phyloP scores from a whole-genome alignment of 176 grass and related monocot genomes.

The Oryza meridionalis region DNA sequence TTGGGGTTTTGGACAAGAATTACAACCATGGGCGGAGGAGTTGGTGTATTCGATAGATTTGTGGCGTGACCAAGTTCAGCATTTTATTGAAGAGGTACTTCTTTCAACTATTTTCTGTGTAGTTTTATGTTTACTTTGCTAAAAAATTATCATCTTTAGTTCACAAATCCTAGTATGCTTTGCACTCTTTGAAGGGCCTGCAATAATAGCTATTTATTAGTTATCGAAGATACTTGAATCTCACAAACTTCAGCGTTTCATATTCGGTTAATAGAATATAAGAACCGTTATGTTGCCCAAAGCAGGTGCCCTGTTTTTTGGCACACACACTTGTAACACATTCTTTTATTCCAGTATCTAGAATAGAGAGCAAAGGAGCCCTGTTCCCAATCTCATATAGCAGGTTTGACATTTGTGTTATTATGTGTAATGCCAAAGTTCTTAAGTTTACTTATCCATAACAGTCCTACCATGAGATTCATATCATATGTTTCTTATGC shows the following conservation, averaged over 20 bases:
- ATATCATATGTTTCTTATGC: neutral
- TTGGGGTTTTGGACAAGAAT: constrained; percentile 93
- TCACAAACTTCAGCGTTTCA: neutral
- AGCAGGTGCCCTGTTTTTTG: neutral
- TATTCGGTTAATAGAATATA: neutral
- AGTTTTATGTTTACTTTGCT: constrained; percentile 12
- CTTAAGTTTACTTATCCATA: neutral
- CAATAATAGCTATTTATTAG: neutral
- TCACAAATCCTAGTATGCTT: neutral
- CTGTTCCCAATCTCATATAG: neutral
- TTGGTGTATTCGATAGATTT: constrained; percentile 84
- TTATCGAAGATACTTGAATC: neutral
- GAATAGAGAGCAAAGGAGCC: neutral
- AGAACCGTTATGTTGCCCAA: neutral
- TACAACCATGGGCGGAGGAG: constrained; percentile 81
- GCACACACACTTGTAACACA: neutral
- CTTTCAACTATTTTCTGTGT: constrained; percentile 9
- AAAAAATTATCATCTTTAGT: constrained; percentile 6
- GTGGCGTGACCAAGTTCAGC: constrained; percentile 84
- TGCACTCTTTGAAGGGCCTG: neutral
- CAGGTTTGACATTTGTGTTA: neutral
- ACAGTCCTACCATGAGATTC: neutral
- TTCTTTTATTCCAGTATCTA: neutral
- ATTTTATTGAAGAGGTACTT: constrained; percentile 86
- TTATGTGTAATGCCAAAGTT: neutral